Conservation (phyloP, 768 basidiomycete species). For the Fistulinella prunicolor region DNA sequence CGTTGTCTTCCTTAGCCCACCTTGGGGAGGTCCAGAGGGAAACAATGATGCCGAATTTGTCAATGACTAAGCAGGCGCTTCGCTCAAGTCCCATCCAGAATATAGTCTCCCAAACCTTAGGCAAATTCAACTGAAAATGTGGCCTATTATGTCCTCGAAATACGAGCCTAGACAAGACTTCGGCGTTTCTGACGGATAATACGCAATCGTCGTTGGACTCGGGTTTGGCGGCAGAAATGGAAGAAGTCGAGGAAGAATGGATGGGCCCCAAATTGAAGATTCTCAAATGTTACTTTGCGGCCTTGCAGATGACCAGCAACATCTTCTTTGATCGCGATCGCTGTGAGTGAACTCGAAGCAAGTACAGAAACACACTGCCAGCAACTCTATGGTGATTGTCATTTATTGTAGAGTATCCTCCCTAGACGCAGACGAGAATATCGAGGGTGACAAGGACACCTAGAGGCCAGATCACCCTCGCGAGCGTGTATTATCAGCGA, state of each 20-base stretch:
- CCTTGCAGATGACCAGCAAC: constrained; percentile 64
- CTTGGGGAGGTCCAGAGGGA: constrained; percentile 83
- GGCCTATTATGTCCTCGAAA: constrained; percentile 88
- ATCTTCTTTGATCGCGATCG: constrained; percentile 42
- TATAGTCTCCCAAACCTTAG: constrained; percentile 71
- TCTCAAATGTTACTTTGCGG: constrained; percentile 91
- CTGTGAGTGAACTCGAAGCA: neutral
- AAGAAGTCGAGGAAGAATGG: constrained; percentile 97
- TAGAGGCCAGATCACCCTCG: too few relatives aligned
- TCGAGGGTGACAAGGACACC: too few relatives aligned
- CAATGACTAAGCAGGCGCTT: neutral
- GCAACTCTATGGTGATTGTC: too few relatives aligned
- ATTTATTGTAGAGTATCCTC: too few relatives aligned
- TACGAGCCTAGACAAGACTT: constrained; percentile 67
- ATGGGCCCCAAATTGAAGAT: constrained; percentile 93
- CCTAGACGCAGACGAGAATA: too few relatives aligned
- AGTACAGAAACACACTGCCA: neutral
- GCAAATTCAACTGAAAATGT: constrained; percentile 84
- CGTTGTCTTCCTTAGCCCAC: constrained; percentile 90
- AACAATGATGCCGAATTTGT: neutral
- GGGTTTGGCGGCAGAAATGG: constrained; percentile 42
- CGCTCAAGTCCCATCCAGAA: constrained; percentile 38
- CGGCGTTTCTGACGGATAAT: constrained; percentile 39
- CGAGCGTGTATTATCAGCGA: too few relatives aligned
- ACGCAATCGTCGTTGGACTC: constrained; percentile 1